Percentiles rank a stretch among this genome's conserved stretches.
Conservation (phyloP, 805 yeast species). For the Candida michaelii region DNA sequence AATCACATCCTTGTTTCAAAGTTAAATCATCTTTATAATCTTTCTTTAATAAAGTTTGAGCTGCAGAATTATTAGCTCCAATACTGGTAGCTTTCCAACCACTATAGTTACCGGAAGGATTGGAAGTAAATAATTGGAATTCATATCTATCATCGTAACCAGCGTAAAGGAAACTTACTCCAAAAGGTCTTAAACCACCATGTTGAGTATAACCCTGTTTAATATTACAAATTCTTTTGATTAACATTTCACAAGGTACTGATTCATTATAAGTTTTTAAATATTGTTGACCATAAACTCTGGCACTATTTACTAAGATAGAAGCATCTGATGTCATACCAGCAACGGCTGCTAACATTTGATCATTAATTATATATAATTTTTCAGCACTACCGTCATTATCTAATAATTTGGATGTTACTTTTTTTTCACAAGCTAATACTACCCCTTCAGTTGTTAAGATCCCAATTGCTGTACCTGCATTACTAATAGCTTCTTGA, state of each 20-base stretch:
- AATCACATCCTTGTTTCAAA: constrained; percentile 73
- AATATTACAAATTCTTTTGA: constrained; percentile 84
- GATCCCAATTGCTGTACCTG: constrained; percentile 80
- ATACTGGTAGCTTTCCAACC: constrained; percentile 99
- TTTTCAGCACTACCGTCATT: constrained; percentile 94
- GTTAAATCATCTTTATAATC: constrained; percentile 84
- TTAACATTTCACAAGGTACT: constrained; percentile 89
- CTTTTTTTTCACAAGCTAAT: constrained; percentile 94
- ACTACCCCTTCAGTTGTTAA: constrained; percentile 85
- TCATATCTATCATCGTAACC: constrained; percentile 90
- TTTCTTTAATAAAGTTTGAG: constrained; percentile 92
- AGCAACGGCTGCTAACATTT: constrained; percentile 90
- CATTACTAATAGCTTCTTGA: constrained; percentile 82
- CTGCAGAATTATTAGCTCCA: constrained; percentile 95
- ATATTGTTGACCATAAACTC: constrained; percentile 80
- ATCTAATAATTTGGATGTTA: constrained; percentile 87
- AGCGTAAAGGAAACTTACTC: constrained; percentile 94
- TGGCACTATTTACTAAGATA: constrained; percentile 82
- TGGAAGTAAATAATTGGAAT: constrained; percentile 90
- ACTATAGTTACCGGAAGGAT: constrained; percentile 95
- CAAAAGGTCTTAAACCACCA: constrained; percentile 98
- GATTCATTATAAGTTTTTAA: constrained; percentile 86
- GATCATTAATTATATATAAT: constrained; percentile 79
- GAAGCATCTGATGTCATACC: constrained; percentile 98
- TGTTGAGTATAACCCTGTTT: constrained; percentile 98